Conservation (phyloP, 345 rosid species). For the Eucalyptus viminalis region DNA sequence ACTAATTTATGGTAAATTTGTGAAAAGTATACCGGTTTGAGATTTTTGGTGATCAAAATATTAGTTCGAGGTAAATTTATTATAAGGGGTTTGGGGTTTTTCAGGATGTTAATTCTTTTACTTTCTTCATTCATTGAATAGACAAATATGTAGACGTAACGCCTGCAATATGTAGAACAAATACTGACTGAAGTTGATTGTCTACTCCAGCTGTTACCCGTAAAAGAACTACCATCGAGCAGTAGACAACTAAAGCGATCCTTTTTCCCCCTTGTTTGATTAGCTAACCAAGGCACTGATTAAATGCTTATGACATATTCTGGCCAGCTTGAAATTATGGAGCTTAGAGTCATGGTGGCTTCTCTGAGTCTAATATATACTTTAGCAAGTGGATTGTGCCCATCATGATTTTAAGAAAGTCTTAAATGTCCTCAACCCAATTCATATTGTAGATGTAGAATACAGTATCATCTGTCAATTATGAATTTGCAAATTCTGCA, state of each 20-base stretch:
- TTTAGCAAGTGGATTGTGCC: neutral
- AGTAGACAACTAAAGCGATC: neutral
- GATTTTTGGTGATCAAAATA: no score
- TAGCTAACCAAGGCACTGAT: neutral
- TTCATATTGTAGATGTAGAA: neutral
- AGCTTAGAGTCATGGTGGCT: neutral
- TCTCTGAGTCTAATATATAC: neutral
- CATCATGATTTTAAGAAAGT: neutral
- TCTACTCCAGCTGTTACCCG: neutral
- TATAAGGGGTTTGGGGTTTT: fast-evolving
- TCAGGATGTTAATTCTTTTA: no score
- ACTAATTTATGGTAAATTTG: no score
- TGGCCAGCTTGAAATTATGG: neutral
- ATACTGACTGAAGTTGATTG: neutral
- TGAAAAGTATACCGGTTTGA: fast-evolving
- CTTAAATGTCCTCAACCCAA: neutral
- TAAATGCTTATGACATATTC: neutral
- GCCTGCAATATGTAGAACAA: neutral
- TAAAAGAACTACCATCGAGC: neutral
- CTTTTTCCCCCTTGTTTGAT: neutral
- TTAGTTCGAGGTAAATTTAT: no score
- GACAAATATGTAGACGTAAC: neutral
- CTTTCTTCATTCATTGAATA: neutral
- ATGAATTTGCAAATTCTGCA: neutral
- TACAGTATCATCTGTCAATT: neutral